phyloP scores from a whole-genome alignment of 495 filamentous ascomycete species.

The Penicillium flavigenum region DNA sequence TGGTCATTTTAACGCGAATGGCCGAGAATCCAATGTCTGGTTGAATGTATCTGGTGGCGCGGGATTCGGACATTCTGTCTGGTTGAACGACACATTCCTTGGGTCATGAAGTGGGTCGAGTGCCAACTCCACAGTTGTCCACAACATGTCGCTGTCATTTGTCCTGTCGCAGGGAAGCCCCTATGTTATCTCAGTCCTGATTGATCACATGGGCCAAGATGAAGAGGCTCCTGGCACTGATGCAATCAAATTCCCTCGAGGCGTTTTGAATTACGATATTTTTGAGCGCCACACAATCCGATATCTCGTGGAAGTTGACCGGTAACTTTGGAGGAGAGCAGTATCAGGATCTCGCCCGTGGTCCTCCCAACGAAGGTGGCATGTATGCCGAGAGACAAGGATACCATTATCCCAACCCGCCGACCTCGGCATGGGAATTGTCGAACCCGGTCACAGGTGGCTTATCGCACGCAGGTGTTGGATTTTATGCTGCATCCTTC shows the following conservation, averaged over 20 bases:
- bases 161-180: slow-evolving; percentile 50
- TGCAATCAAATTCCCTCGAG: slow-evolving; percentile 63
- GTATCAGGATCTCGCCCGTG: slow-evolving; percentile 63
- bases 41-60: slow-evolving; percentile 58
- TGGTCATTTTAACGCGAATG: slow-evolving; percentile 63
- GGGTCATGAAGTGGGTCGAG: slow-evolving; percentile 51
- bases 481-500: slow-evolving; percentile 58
- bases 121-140: slow-evolving; percentile 11
- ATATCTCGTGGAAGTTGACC: slow-evolving; percentile 66
- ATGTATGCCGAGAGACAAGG: slow-evolving; percentile 69
- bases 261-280: slow-evolving; percentile 58
- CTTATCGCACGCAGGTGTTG: slow-evolving; percentile 49
- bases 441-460: slow-evolving; percentile 45
- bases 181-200: slow-evolving; percentile 61
- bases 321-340: slow-evolving; percentile 74
- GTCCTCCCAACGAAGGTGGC: slow-evolving; percentile 75
- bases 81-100: slow-evolving; percentile 51
- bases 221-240: slow-evolving; percentile 58
- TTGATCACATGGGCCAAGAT: slow-evolving; percentile 68
- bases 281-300: slow-evolving; percentile 36
- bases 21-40: slow-evolving; percentile 52
- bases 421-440: slow-evolving; percentile 40
- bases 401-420: slow-evolving; percentile 58
- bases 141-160: slow-evolving; percentile 10
- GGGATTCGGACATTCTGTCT: slow-evolving; percentile 54